A percentile compares a stretch with the other conserved stretches of the same genome.
These are phyloP conservation scores for Candida alai DNA, from an alignment of 805 yeast species.

Conservation along the genomic window DNA sequence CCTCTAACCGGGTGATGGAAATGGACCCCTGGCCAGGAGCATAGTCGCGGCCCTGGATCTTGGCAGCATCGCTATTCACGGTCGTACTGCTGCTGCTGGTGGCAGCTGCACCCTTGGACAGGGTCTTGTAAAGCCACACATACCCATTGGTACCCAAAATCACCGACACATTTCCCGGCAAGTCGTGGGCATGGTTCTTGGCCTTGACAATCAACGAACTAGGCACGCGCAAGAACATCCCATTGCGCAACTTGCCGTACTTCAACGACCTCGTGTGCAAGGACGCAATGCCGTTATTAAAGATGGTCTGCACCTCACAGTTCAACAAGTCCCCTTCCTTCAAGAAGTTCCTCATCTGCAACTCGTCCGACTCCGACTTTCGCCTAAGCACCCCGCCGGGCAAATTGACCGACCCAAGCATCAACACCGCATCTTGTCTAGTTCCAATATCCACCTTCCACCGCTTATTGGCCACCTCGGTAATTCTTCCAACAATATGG, in stretches of 20 bases:
- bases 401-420: slow-evolving; percentile 92
- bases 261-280: slow-evolving; percentile 92
- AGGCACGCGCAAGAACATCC: slow-evolving; percentile 77
- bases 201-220: slow-evolving; percentile 78
- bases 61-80: slow-evolving; percentile 16
- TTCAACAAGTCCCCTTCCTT: slow-evolving; percentile 95
- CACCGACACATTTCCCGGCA: slow-evolving; percentile 92
- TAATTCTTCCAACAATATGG: slow-evolving; percentile 88
- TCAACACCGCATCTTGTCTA: slow-evolving; percentile 85
- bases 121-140: slow-evolving; percentile 83
- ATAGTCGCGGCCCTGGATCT: slow-evolving; percentile 26
- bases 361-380: slow-evolving; percentile 91
- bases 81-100: slow-evolving; percentile 12
- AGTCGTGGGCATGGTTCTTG: slow-evolving; percentile 77
- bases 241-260: slow-evolving; percentile 93
- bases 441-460: slow-evolving; percentile 98
- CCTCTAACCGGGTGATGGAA: slow-evolving; percentile 79
- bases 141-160: slow-evolving; percentile 94
- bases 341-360: slow-evolving; percentile 89
- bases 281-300: slow-evolving; percentile 87
- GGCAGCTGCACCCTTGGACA: slow-evolving; percentile 11
- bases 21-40: slow-evolving; percentile 24
- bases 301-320: slow-evolving; percentile 92
- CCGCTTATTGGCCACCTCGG: slow-evolving; percentile 88
- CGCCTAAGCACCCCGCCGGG: slow-evolving; percentile 97